phyloP scores from a whole-genome alignment of 192 early-diverging fungal species.

The Dissophora ornata region DNA sequence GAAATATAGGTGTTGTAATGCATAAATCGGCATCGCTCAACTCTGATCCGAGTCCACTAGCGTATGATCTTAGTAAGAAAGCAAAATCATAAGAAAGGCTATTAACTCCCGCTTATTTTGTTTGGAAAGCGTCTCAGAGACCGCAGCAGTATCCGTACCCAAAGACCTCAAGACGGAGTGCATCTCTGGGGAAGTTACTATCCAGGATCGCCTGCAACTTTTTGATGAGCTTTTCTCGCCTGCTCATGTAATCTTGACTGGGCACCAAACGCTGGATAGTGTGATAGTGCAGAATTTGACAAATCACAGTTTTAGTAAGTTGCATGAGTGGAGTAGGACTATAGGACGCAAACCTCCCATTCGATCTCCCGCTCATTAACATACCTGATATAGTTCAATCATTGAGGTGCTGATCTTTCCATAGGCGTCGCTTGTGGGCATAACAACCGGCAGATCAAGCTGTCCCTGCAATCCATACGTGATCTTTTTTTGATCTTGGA shows the following conservation, averaged over 20 bases:
- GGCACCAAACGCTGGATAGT: conserved; percentile 14
- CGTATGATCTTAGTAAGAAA: conserved; percentile 22
- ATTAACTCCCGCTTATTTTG: too few relatives aligned
- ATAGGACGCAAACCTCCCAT: too few relatives aligned
- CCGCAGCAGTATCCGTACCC: conserved; percentile 16
- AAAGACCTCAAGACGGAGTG: conserved; percentile 30
- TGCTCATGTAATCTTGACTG: background rate
- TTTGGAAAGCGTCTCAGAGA: too few relatives aligned
- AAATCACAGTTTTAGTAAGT: too few relatives aligned
- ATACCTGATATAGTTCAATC: conserved; percentile 23
- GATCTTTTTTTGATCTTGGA: background rate
- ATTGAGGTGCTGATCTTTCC: conserved; percentile 10
- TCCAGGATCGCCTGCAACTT: conserved; percentile 26
- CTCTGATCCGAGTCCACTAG: conserved; percentile 43
- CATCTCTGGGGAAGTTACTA: background rate
- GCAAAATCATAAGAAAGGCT: background rate
- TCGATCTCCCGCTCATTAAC: too few relatives aligned
- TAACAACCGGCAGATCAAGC: conserved; percentile 11
- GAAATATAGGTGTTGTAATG: conserved; percentile 24
- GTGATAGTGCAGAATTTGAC: too few relatives aligned
- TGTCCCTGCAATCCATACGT: conserved; percentile 32
- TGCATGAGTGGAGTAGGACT: too few relatives aligned
- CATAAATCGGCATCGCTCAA: conserved; percentile 48
- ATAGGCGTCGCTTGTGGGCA: background rate
- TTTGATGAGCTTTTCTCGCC: conserved; percentile 13